Evolutionary conservation across 2,329 filamentous ascomycete genomes (phyloP).

Genomic region (Botrytis aclada): DNA sequence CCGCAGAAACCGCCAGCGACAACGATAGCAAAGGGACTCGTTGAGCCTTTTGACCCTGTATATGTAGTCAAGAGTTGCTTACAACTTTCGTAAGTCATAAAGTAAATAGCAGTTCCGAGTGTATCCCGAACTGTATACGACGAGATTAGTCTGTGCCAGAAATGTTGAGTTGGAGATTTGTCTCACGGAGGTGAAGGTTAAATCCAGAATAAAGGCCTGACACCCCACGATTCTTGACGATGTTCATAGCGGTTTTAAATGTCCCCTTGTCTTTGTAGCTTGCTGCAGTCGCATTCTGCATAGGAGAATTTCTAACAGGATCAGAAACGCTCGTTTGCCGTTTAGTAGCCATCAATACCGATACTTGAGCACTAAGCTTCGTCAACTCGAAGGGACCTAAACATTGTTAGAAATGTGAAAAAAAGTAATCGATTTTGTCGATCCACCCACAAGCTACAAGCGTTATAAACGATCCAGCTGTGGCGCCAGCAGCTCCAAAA

Average conservation of each 20-base stretch:
- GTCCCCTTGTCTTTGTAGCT: conserved; percentile 79
- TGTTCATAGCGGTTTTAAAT: conserved; percentile 70
- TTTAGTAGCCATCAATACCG: conserved; percentile 67
- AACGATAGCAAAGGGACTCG: conserved; percentile 74
- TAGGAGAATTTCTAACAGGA: conserved; percentile 28
- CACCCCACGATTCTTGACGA: conserved; percentile 71
- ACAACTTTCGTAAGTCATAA: conserved; percentile 83
- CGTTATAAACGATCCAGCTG: conserved; percentile 75
- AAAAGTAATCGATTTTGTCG: background rate
- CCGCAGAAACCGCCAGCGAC: conserved; percentile 78
- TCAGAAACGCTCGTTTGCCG: conserved; percentile 42
- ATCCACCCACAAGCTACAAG: conserved; percentile 65
- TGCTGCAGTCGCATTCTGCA: conserved; percentile 42
- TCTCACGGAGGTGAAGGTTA: conserved; percentile 71
- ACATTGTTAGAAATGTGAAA: conserved; percentile 20
- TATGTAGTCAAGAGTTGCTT: conserved; percentile 79
- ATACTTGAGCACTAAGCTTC: conserved; percentile 85
- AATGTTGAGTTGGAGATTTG: background rate
- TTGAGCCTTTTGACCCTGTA: conserved; percentile 67
- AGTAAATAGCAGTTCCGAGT: conserved; percentile 80
- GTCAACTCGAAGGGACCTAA: conserved; percentile 79
- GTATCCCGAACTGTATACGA: conserved; percentile 67
- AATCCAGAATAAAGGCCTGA: conserved; percentile 78
- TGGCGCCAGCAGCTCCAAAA: conserved; percentile 75
- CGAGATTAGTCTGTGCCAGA: conserved; percentile 13